Conservation (phyloP, 805 yeast species). For the Pichia thaimueangensis region DNA sequence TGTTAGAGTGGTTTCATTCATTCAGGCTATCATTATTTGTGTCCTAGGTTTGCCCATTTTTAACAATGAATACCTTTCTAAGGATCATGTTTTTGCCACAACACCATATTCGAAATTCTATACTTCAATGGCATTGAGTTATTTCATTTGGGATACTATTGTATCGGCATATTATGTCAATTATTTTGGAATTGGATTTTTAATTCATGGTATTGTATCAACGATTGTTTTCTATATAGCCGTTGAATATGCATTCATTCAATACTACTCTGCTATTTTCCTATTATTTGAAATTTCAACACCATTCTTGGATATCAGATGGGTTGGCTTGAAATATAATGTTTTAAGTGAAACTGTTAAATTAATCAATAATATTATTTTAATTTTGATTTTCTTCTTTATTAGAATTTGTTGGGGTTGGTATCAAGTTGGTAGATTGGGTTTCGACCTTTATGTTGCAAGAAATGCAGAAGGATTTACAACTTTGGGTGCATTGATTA, state of each 20-base stretch:
- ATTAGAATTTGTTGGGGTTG: conserved; percentile 35
- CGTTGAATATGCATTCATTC: conserved; percentile 23
- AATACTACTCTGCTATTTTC: conserved; percentile 31
- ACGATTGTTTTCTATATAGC: conserved; percentile 27
- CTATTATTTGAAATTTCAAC: conserved; percentile 33
- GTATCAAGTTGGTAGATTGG: conserved; percentile 29
- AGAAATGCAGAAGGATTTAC: conserved; percentile 26
- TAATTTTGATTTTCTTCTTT: conserved; percentile 30
- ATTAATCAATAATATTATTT: conserved; percentile 29
- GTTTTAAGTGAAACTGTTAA: conserved; percentile 24
- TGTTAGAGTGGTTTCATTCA: conserved; percentile 29
- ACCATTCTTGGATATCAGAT: conserved; percentile 32
- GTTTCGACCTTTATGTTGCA: conserved; percentile 24
- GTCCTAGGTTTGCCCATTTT: conserved; percentile 27
- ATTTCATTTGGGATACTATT: conserved; percentile 33
- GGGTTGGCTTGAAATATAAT: conserved; percentile 32
- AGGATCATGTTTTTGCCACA: conserved; percentile 28
- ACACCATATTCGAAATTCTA: conserved; percentile 31
- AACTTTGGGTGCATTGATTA: conserved; percentile 21
- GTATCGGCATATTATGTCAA: conserved; percentile 24
- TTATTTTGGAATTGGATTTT: conserved; percentile 31
- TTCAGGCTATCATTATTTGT: conserved; percentile 30
- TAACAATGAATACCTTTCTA: conserved; percentile 22
- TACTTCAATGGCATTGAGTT: conserved; percentile 27
- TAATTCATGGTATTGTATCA: conserved; percentile 33